phyloP scores from a whole-genome alignment of 768 basidiomycete species.

The Gymnopilus dilepis region DNA sequence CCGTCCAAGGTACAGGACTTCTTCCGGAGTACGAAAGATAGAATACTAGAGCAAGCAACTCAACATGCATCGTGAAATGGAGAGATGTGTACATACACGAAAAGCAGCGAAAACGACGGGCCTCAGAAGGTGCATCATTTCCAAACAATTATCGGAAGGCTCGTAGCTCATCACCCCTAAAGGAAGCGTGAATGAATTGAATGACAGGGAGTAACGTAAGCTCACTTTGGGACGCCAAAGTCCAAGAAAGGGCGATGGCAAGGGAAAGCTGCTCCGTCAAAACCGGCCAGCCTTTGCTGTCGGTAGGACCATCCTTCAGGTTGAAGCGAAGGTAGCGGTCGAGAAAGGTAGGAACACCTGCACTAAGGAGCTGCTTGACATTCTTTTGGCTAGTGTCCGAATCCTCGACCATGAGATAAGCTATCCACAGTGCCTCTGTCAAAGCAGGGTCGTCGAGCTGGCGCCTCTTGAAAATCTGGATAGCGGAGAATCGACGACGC shows the following conservation, averaged over 20 bases:
- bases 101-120: slow-evolving; percentile 56
- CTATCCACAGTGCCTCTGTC: slow-evolving; percentile 53
- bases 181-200: slow-evolving; percentile 7
- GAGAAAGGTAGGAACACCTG: slow-evolving; percentile 47
- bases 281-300: slow-evolving; percentile 54
- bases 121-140: slow-evolving; percentile 41
- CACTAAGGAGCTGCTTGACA: slow-evolving; percentile 49
- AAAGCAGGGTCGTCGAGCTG: slow-evolving; percentile 41
- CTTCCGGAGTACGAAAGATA: slow-evolving; percentile 45
- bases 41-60: slow-evolving; percentile 40
- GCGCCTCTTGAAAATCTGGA: slow-evolving; percentile 49
- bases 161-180: slow-evolving; percentile 42
- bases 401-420: slow-evolving; percentile 65
- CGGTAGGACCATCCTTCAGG: slow-evolving; percentile 41
- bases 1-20: slow-evolving; percentile 25
- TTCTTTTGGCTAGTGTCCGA: slow-evolving; percentile 52
- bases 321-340: slow-evolving; percentile 43
- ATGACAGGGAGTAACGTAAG: slow-evolving; percentile 10
- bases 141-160: slow-evolving; percentile 33
- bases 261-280: slow-evolving; percentile 50
- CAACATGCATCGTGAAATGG: slow-evolving; percentile 28
- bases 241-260: slow-evolving; percentile 54
- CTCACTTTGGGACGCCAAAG: slow-evolving; percentile 45
- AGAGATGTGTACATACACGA: slow-evolving; percentile 41
- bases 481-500: slow-evolving; percentile 45